A percentile compares a stretch with the other conserved stretches of the same genome.
These are phyloP conservation scores for Melampsora larici-populina DNA, from an alignment of 1,284 basidiomycete species.

Conservation along the genomic window DNA sequence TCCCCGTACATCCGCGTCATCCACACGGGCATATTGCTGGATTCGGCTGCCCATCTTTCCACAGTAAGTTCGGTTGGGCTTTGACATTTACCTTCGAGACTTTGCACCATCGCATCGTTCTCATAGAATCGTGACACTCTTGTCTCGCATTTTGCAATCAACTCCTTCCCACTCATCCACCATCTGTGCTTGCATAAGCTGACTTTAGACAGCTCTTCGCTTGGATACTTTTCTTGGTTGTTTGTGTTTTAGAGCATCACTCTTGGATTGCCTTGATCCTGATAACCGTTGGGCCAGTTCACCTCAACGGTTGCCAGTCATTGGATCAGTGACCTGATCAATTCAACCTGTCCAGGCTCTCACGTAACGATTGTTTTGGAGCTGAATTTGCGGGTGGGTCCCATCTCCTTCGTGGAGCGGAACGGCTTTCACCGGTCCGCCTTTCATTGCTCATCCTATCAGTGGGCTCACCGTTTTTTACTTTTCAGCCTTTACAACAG, in stretches of 20 bases:
- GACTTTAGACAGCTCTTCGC: not conserved
- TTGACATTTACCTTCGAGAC: not conserved
- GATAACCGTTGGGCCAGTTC: too few relatives aligned
- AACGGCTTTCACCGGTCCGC: slow-evolving; percentile 2
- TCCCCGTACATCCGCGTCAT: not conserved
- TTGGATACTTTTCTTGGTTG: not conserved
- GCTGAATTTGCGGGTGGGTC: too few relatives aligned
- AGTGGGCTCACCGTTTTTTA: too few relatives aligned
- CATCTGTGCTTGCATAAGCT: not conserved
- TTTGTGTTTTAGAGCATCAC: too few relatives aligned
- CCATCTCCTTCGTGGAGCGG: not conserved
- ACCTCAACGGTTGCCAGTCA: too few relatives aligned
- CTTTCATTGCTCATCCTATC: not conserved
- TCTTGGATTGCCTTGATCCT: too few relatives aligned
- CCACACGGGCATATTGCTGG: not conserved
- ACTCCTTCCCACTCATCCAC: too few relatives aligned
- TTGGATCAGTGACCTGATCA: slow-evolving; percentile 1
- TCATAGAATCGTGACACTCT: too few relatives aligned
- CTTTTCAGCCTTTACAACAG: too few relatives aligned
- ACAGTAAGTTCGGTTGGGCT: not conserved
- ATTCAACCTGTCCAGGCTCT: not conserved
- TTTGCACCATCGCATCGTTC: not conserved
- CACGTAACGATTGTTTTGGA: too few relatives aligned
- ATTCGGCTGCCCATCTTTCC: not conserved
- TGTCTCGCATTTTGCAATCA: too few relatives aligned